Conservation (phyloP, 768 basidiomycete species). For the Hypholoma fasciculare region DNA sequence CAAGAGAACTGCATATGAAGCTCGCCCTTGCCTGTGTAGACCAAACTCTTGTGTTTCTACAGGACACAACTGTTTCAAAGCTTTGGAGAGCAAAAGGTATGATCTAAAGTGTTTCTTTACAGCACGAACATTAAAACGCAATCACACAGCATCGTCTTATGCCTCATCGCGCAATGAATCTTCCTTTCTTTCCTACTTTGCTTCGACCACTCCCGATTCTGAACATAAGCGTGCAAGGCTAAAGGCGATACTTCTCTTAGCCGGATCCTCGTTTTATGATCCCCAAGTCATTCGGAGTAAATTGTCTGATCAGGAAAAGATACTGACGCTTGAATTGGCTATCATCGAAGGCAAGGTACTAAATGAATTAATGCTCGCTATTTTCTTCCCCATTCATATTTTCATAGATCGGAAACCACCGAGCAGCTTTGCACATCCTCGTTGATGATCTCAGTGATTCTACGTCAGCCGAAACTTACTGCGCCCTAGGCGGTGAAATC, state of each 20-base stretch:
- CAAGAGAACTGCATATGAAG: slow-evolving; percentile 63
- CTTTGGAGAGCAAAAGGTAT: slow-evolving; percentile 76
- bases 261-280: slow-evolving; percentile 74
- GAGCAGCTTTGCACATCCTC: slow-evolving; percentile 62
- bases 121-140: slow-evolving; percentile 1
- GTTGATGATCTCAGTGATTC: slow-evolving; percentile 72
- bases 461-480: slow-evolving; percentile 83
- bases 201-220: slow-evolving; percentile 82
- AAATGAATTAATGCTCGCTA: neutral
- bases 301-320: slow-evolving; percentile 46
- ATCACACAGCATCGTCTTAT: slow-evolving; percentile 50
- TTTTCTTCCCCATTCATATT: neutral
- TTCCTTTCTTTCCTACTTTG: slow-evolving; percentile 74
- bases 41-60: slow-evolving; percentile 48
- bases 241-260: slow-evolving; percentile 77
- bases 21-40: slow-evolving; percentile 59
- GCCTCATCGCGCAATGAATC: slow-evolving; percentile 37
- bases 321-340: slow-evolving; percentile 72
- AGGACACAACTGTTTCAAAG: slow-evolving; percentile 51
- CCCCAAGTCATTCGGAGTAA: slow-evolving; percentile 41
- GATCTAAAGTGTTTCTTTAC: neutral
- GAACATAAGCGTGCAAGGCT: slow-evolving; percentile 71
- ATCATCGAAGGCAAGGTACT: slow-evolving; percentile 77
- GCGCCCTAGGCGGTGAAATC: slow-evolving; percentile 76
- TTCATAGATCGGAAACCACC: slow-evolving; percentile 48